phyloP scores from a whole-genome alignment of 2,329 filamentous ascomycete genomes.

The Aaosphaeria pasadenensis region DNA sequence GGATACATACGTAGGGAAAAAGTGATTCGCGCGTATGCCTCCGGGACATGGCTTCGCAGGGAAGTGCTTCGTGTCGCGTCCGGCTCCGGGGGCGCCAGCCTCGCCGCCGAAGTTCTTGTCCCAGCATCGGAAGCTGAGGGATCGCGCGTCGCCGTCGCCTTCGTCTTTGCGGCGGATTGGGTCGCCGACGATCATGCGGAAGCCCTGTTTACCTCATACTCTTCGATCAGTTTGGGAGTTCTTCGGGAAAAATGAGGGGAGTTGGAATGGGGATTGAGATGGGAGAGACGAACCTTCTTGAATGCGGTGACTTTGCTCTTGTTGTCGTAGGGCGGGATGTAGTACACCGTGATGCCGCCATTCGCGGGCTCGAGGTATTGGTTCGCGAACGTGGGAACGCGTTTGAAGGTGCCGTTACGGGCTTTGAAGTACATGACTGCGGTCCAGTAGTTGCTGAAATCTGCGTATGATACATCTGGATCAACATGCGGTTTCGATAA shows the following conservation, averaged over 20 bases:
- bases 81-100: slow-evolving; percentile 7
- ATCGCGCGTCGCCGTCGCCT: slow-evolving; percentile 5
- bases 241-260: neutral
- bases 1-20: slow-evolving; percentile 14
- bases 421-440: slow-evolving; percentile 9
- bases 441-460: slow-evolving; percentile 8
- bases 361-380: slow-evolving; percentile 8
- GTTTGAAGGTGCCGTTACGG: slow-evolving; percentile 8
- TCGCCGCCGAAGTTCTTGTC: slow-evolving; percentile 8
- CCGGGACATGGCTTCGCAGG: slow-evolving; percentile 9
- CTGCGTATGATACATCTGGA: neutral
- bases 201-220: slow-evolving; percentile 5
- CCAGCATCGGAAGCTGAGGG: slow-evolving; percentile 13
- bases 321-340: slow-evolving; percentile 10
- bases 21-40: slow-evolving; percentile 13
- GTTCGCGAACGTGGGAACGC: slow-evolving; percentile 8
- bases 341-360: slow-evolving; percentile 12
- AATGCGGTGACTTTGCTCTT: slow-evolving; percentile 9
- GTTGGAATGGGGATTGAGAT: neutral
- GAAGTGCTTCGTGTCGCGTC: slow-evolving; percentile 8
- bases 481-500: no score
- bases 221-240: neutral
- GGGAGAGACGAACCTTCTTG: slow-evolving; percentile 3
- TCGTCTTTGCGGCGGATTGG: slow-evolving; percentile 3
- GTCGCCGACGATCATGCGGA: slow-evolving; percentile 13